These are phyloP conservation scores for Phytophthora palmivora DNA, from an alignment of 352 stramenopile species.

Conservation along the genomic window DNA sequence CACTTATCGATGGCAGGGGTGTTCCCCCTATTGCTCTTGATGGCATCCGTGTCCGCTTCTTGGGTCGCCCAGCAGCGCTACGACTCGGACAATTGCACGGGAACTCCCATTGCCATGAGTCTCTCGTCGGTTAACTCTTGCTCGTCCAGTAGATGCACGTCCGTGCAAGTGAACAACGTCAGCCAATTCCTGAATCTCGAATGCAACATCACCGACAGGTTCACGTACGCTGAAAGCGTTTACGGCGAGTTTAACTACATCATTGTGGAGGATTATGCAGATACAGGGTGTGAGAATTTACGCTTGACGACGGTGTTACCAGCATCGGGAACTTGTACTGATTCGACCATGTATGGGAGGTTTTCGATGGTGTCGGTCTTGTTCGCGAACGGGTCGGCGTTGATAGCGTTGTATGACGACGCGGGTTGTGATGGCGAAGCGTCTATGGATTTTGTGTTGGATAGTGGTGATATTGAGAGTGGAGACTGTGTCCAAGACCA, in stretches of 20 bases:
- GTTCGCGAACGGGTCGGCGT: conserved; percentile 34
- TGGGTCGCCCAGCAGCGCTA: conserved; percentile 27
- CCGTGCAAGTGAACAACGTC: conserved; percentile 18
- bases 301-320: conserved; percentile 23
- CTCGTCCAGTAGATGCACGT: conserved; percentile 3
- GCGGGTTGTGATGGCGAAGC: conserved; percentile 3
- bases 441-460: conserved; percentile 17
- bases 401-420: conserved; percentile 23
- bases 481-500: conserved; percentile 29
- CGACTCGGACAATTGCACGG: conserved; percentile 20
- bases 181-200: conserved; percentile 16
- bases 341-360: conserved; percentile 21
- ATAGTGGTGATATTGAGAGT: conserved; percentile 30
- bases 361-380: conserved; percentile 26
- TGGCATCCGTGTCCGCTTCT: conserved; percentile 3
- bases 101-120: conserved; percentile 13
- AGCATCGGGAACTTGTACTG: conserved; percentile 17
- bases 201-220: conserved; percentile 33
- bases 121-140: conserved; percentile 18
- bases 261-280: conserved; percentile 30
- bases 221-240: conserved; percentile 25
- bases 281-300: conserved; percentile 21
- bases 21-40: conserved; percentile 1
- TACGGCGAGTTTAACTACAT: conserved; percentile 37
- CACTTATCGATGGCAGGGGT: conserved; percentile 19